A percentile compares a stretch with the other conserved stretches of the same genome.
phyloP scores from a whole-genome alignment of 495 filamentous ascomycete genomes.

The Cairneyella variabilis region DNA sequence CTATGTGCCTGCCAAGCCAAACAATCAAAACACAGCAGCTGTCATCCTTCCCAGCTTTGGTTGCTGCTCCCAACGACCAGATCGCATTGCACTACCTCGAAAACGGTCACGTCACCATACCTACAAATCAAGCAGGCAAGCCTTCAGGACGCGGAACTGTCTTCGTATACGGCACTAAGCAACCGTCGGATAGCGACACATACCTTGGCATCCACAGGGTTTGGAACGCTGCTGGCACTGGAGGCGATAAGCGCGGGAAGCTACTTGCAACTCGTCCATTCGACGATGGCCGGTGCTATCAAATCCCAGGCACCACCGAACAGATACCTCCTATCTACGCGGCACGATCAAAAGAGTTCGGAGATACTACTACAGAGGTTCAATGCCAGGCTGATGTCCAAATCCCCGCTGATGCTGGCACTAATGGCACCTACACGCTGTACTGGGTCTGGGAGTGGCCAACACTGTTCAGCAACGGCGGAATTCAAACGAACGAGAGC shows the following conservation, averaged over 20 bases:
- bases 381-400: slow-evolving; percentile 71
- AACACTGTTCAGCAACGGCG: slow-evolving; percentile 40
- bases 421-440: slow-evolving; percentile 59
- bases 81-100: slow-evolving; percentile 76
- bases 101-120: slow-evolving; percentile 81
- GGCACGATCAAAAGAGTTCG: slow-evolving; percentile 47
- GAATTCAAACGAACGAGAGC: slow-evolving; percentile 58
- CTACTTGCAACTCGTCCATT: slow-evolving; percentile 71
- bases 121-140: slow-evolving; percentile 54
- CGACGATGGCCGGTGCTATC: slow-evolving; percentile 83
- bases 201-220: slow-evolving; percentile 63
- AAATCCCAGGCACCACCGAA: slow-evolving; percentile 52
- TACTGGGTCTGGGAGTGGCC: slow-evolving; percentile 97
- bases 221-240: slow-evolving; percentile 74
- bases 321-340: too few species aligned
- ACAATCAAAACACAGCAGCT: slow-evolving; percentile 47
- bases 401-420: slow-evolving; percentile 55
- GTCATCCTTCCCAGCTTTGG: slow-evolving; percentile 57
- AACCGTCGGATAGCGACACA: slow-evolving; percentile 56
- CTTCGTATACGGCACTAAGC: slow-evolving; percentile 77
- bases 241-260: slow-evolving; percentile 68
- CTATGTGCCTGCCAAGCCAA: slow-evolving; percentile 55
- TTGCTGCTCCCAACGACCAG: slow-evolving; percentile 61
- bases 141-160: slow-evolving; percentile 69
- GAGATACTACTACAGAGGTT: slow-evolving; percentile 37